Conservation (phyloP, 768 basidiomycete genomes). For the Suillus spraguei region DNA sequence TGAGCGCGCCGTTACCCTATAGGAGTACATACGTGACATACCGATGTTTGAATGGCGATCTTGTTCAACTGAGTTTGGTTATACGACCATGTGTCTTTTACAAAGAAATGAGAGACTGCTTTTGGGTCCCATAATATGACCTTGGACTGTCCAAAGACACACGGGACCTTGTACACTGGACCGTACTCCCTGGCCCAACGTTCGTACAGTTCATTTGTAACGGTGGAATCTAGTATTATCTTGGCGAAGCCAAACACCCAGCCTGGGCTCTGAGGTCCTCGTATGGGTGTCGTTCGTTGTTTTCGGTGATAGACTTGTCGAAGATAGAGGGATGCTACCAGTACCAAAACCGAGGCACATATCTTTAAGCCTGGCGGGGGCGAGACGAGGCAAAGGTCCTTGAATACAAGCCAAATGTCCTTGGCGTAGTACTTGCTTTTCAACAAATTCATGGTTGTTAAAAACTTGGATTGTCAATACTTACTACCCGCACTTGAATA, state of each 20-base stretch:
- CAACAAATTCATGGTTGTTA: too few species aligned
- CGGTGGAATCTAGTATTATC: slow-evolving; percentile 28
- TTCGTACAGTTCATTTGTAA: slow-evolving; percentile 39
- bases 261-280: slow-evolving; percentile 42
- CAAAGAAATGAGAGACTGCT: slow-evolving; percentile 50
- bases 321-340: background rate
- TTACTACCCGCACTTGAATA: too few species aligned
- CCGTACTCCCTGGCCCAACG: slow-evolving; percentile 47
- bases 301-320: background rate
- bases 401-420: too few species aligned
- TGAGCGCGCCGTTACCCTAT: background rate
- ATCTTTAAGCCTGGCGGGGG: too few species aligned
- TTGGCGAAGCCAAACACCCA: slow-evolving; percentile 42
- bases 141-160: slow-evolving; percentile 34
- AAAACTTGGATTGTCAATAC: too few species aligned
- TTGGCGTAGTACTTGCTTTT: too few species aligned
- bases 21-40: slow-evolving; percentile 20
- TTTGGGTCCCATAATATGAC: slow-evolving; percentile 46
- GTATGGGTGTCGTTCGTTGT: slow-evolving; percentile 31
- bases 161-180: too few species aligned
- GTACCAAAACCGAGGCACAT: too few species aligned
- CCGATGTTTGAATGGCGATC: slow-evolving; percentile 42
- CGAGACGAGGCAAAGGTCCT: too few species aligned
- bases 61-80: slow-evolving; percentile 38
- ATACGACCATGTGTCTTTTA: slow-evolving; percentile 50